Evolutionary conservation across 345 rosid species (phyloP), one percentile per base, ranked within the genome.

Genomic region (Populus nigra): DNA sequence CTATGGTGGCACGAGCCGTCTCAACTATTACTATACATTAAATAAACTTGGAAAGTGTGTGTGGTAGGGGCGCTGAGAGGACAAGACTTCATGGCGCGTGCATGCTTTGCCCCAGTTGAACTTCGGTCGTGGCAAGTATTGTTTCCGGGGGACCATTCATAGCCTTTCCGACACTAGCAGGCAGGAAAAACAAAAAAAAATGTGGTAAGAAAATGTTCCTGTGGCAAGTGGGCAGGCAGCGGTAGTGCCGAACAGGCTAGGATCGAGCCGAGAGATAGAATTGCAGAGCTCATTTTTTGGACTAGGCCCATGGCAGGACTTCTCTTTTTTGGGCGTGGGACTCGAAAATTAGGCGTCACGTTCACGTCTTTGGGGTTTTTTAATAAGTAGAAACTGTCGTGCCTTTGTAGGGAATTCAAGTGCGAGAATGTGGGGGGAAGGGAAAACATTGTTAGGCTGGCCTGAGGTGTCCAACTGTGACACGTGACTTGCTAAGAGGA

Each of bases 291-390:
- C 57, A 18, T 50, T 5, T 17, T 18, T 18, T 6, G 22, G 57
- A 17, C 2, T 0, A 0, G 22, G 57, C 57, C 50, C 17, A 4
- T 15, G 1, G 15, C 4, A 47, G 50, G 50, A 13, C 50, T 1
- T 0, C 50, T 47, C 50, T 18, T 18, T 5, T 2, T 5, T 45
- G 17, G 41, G 25, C 15, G 45, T n/a, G 71, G 38, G 50, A 65
- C 31, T 72, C 22, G 76, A 71, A 25, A 65, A 66, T 76, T 29
- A 72, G 41, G 73, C 49, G 68, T 81, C 75, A 77, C 22, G 70
- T 73, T 81, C 55, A 73, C 62, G 68, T 47, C 72, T 45, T 9
- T 0, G 8, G 57, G 57, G 25, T 16, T 33, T 33, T 31, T 33
- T 33, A 33, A 33, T 20, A 22, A 66, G 43, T 39, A 17, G 39